These are phyloP conservation scores for Aquanectria penicillioides DNA, from an alignment of 2,329 filamentous ascomycete genomes.

Conservation along the genomic window DNA sequence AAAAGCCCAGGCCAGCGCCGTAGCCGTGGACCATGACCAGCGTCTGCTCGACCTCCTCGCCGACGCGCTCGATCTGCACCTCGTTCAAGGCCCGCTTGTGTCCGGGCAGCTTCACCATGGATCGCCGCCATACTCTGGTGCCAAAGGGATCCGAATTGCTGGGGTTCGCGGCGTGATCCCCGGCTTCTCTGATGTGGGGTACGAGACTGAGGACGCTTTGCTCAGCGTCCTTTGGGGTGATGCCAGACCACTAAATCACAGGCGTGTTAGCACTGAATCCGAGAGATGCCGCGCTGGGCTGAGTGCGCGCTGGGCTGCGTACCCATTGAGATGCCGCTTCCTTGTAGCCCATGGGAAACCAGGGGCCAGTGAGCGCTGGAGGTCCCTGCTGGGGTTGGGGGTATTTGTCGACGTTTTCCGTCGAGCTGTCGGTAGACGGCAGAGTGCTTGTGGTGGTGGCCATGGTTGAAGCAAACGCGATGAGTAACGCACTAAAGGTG, in stretches of 20 bases:
- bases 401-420: too few species aligned
- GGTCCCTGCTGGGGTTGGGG: too few species aligned
- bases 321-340: too few species aligned
- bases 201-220: slow-evolving; percentile 87
- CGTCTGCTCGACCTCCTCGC: too few species aligned
- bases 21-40: slow-evolving; percentile 97
- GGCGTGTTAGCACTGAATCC: background rate
- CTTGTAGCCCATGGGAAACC: too few species aligned
- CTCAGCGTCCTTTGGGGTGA: slow-evolving; percentile 84
- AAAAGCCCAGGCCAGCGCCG: slow-evolving; percentile 96
- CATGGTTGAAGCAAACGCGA: too few species aligned
- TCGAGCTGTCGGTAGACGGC: too few species aligned
- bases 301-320: too few species aligned
- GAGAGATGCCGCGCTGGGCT: background rate
- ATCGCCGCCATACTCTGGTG: slow-evolving; percentile 84
- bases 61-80: slow-evolving; percentile 91
- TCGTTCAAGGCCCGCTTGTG: slow-evolving; percentile 92
- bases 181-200: slow-evolving; percentile 80
- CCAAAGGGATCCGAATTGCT: slow-evolving; percentile 79
- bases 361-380: too few species aligned
- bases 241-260: slow-evolving; percentile 80
- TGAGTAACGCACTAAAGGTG: too few species aligned
- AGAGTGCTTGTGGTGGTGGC: too few species aligned
- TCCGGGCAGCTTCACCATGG: slow-evolving; percentile 86
- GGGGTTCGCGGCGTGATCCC: slow-evolving; percentile 68